These are phyloP conservation scores for Crataegus laevigata DNA, from an alignment of 306 rosid species.

Conservation along the genomic window DNA sequence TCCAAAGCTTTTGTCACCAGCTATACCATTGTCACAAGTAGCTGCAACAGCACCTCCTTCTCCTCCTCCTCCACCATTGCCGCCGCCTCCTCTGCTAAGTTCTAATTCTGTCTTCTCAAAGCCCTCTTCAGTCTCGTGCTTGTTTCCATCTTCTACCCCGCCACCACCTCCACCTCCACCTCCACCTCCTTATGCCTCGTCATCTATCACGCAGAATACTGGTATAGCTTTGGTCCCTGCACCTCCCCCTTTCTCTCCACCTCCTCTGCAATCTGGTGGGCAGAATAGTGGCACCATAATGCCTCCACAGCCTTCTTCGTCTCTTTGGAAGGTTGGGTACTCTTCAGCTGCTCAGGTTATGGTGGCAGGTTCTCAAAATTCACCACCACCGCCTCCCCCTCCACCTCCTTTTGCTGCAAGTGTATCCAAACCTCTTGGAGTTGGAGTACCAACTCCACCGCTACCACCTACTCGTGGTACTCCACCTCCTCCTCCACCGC, in stretches of 20 bases:
- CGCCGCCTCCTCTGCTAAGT: background rate
- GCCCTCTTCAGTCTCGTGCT: background rate
- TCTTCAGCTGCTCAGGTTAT: constrained; percentile 17
- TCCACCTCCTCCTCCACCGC: constrained; percentile 18
- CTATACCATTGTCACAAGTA: constrained; percentile 11
- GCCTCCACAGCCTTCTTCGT: constrained; percentile 18
- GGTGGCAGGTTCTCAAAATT: constrained; percentile 17
- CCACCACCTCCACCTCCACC: constrained; percentile 18
- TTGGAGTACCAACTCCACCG: constrained; percentile 12
- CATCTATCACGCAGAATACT: constrained; percentile 12
- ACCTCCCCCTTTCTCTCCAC: constrained; percentile 29
- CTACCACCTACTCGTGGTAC: background rate
- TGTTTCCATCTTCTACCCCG: background rate
- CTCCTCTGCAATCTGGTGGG: constrained; percentile 1
- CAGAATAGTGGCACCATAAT: constrained; percentile 9
- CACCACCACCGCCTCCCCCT: constrained; percentile 15
- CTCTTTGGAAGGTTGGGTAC: constrained; percentile 18
- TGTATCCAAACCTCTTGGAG: constrained; percentile 10
- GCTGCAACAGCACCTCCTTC: constrained; percentile 17
- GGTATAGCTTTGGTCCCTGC: constrained; percentile 35
- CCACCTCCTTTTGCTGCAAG: constrained; percentile 19
- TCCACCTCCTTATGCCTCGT: background rate
- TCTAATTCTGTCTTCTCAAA: constrained; percentile 1
- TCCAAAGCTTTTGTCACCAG: constrained; percentile 1
- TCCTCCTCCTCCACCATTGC: constrained; percentile 21